A percentile compares a stretch with the other conserved stretches of the same genome.
Conservation (phyloP, 2,329 filamentous ascomycete species). For the Exophiala alcalophila region DNA sequence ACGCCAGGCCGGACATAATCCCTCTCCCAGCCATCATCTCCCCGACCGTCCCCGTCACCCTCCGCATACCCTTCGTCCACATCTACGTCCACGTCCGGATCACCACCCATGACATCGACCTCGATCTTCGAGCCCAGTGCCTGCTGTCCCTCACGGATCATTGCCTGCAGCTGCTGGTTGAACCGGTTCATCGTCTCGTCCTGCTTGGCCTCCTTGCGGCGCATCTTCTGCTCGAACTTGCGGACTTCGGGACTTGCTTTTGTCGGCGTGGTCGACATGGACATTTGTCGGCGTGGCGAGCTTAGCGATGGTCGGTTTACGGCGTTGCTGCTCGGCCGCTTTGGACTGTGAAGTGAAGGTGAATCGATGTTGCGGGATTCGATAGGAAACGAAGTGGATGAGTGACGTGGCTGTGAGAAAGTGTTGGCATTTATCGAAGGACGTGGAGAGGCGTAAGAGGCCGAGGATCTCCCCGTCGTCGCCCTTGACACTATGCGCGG, state of each 20-base stretch:
- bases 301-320: constrained; percentile 14
- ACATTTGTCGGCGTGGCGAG: constrained; percentile 21
- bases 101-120: constrained; percentile 48
- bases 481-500: constrained; percentile 51
- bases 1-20: not conserved
- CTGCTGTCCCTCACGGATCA: constrained; percentile 86
- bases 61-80: constrained; percentile 26
- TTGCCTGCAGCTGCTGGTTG: constrained; percentile 73
- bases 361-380: not conserved
- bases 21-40: not conserved
- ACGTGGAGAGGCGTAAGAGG: constrained; percentile 35
- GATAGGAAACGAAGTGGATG: not conserved
- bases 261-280: not conserved
- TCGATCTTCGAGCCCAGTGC: constrained; percentile 73
- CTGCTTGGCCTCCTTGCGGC: constrained; percentile 70
- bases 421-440: constrained; percentile 7
- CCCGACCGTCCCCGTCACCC: constrained; percentile 6
- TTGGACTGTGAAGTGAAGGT: constrained; percentile 1
- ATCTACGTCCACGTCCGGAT: constrained; percentile 27
- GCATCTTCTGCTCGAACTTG: constrained; percentile 67
- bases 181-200: constrained; percentile 77
- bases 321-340: constrained; percentile 6
- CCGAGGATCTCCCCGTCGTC: constrained; percentile 44
- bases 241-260: constrained; percentile 58
- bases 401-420: constrained; percentile 6